Evolutionary conservation across 2,329 filamentous ascomycete genomes (phyloP), one percentile per base, ranked within the genome.

Genomic region (Leptosphaerulina australis): DNA sequence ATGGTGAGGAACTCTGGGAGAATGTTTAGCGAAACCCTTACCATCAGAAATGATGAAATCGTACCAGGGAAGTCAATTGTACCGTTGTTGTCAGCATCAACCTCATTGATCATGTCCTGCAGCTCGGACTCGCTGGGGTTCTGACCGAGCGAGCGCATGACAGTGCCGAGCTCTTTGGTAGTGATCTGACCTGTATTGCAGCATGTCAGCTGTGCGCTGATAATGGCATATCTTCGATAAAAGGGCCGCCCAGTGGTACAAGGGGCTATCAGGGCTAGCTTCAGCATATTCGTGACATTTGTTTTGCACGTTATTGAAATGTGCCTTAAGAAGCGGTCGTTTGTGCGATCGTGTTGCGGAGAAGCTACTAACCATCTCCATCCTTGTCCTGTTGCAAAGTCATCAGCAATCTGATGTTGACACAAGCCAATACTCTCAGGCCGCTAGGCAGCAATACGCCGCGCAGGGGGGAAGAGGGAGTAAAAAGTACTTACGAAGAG

Each of bases 401-500:
- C 40, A 60, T 73, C 58, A 73, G 71, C 55, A 57, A 49, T 30
- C 31, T 44, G 37, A 58, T 43, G 36, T 49, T 39, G 20, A 39
- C 30, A 50, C 44, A 46, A 35, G 57, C 47, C 31, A n/a, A 45
- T 11, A 34, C 45, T 17, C 43, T 20, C 36, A 44, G 34, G 54
- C 52, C 44, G 53, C 58, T 45, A 68, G 68, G 66, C 67, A 66
- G 56, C 63, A 57, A 41, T 48, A 41, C 45, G 37, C 28, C 10
- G 43, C 49, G 47, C 28, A 17, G 33, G 30, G 55, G 48, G 28
- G 28, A 17, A 20, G 12, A 25, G 53, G 55, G 48, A 26, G 28
- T 15, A 20, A 10, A 25, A 53, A 48, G 29, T 46, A 87, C 94
- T 88, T 88, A 99, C 94, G 79, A 99, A 99, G 64, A 99, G 90